Base-by-base conservation (phyloP, 768 basidiomycete species). In the Hypholoma sublateritium region DNA sequence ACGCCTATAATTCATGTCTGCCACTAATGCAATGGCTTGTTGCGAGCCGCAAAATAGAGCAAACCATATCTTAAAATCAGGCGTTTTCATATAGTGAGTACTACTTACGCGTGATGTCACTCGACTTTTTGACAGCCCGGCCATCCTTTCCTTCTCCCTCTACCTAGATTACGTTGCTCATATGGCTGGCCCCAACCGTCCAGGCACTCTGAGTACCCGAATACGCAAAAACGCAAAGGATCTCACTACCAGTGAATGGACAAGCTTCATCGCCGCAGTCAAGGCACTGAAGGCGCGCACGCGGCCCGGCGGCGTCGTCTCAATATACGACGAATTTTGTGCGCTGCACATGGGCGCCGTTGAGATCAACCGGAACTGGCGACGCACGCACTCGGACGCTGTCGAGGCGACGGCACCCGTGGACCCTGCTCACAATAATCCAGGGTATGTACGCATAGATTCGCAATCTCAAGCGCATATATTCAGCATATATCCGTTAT, bases 301-400 rank as follows among this genome's bases (percentile, higher is more conserved):
- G 7, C 58, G 58, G 21, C 52, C 58, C 14, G 58, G 58, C 37
- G 58, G 53, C 2, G 48, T 59, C 17, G 47, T 59, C 41, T 59
- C 58, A 1, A 53, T 59, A 9, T 59, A 54, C 24, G 58, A 59
- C 32, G 58, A 59, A 25, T 59, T 59, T 17, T 42, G 52, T 19
- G 58, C 58, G 5, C 21, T 59, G 44, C 58, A 59, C 22, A 59
- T 59, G 58, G 58, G 58, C 21, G 58, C 52, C n/a, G 58, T 59
- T 0, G 58, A 59, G 22, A 53, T 59, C 25, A 54, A 59, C 45
- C 37, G 39, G 12, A 34, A 39, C 36, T 59, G 58, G 58, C 16
- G 47, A 41, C 34, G 58, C 22, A 44, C 14, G 1, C 45, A 55
- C 22, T 8, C 9, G n/a, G 32, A 17, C 34, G 14, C 32, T 22